These are phyloP conservation scores for Phytophthora cactorum DNA, from an alignment of 352 stramenopile species.

Conservation along the genomic window DNA sequence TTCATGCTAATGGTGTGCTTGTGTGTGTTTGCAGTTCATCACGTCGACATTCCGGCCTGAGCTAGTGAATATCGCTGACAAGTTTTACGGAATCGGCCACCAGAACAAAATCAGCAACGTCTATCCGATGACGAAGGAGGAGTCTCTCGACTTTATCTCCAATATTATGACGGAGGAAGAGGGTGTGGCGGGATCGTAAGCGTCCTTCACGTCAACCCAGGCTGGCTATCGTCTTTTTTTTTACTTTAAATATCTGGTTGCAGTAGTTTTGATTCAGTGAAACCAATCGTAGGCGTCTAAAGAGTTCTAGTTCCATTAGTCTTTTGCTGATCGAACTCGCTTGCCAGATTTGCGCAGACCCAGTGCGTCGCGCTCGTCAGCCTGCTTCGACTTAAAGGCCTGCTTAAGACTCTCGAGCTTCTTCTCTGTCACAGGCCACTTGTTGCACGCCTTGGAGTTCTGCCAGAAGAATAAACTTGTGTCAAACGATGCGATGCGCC, in stretches of 20 bases:
- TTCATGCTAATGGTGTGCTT: conserved; percentile 9
- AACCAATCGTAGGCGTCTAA: conserved; percentile 3
- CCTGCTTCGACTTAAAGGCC: conserved; percentile 87
- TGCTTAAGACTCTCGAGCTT: conserved; percentile 55
- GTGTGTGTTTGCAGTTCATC: conserved; percentile 87
- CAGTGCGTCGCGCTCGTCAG: conserved; percentile 68
- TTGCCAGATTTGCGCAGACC: conserved; percentile 78
- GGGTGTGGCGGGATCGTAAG: conserved; percentile 52
- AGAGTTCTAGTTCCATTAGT: conserved; percentile 8
- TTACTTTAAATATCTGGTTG: conserved; percentile 11
- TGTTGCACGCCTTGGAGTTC: conserved; percentile 78
- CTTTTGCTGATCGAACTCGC: conserved; percentile 49
- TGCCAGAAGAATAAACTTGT: conserved; percentile 97
- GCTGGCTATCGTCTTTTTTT: conserved; percentile 1
- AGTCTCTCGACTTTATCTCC: conserved; percentile 97
- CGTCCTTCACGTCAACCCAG: background rate
- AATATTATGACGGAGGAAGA: conserved; percentile 92
- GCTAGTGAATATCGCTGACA: conserved; percentile 96
- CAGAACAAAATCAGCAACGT: conserved; percentile 98
- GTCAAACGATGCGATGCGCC: conserved; percentile 94
- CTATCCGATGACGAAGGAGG: conserved; percentile 95
- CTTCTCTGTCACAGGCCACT: conserved; percentile 73
- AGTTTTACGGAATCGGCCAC: conserved; percentile 98
- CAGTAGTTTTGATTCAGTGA: conserved; percentile 27
- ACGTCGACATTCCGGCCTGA: conserved; percentile 99